Conservation (phyloP, 352 stramenopile genomes). For the Phytophthora sp. region DNA sequence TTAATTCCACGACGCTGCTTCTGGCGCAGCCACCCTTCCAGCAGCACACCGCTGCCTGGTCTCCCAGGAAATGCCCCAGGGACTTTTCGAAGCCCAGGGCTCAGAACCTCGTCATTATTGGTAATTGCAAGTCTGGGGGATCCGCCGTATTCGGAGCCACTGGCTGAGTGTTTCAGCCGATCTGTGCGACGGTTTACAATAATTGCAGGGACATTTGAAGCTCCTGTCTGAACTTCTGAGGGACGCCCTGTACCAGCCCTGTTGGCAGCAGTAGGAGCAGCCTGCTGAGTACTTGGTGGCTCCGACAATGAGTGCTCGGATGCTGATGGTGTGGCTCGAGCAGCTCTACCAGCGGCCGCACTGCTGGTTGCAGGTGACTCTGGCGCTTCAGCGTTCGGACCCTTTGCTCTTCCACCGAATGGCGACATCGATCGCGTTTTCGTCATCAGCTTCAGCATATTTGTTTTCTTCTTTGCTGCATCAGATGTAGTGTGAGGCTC, state of each 20-base stretch:
- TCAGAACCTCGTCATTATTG: slow-evolving; percentile 43
- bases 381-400: slow-evolving; percentile 1
- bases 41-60: slow-evolving; percentile 68
- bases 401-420: slow-evolving; percentile 48
- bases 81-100: slow-evolving; percentile 59
- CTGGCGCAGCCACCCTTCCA: slow-evolving; percentile 83
- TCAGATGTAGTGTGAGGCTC: slow-evolving; percentile 20
- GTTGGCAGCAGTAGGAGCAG: background rate
- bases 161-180: slow-evolving; percentile 55
- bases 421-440: slow-evolving; percentile 73
- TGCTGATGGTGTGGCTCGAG: slow-evolving; percentile 14
- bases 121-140: slow-evolving; percentile 28
- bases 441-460: slow-evolving; percentile 69
- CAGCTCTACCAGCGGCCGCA: slow-evolving; percentile 1
- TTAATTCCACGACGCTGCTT: slow-evolving; percentile 83
- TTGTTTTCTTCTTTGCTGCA: slow-evolving; percentile 46
- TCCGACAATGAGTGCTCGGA: slow-evolving; percentile 22
- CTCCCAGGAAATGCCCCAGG: slow-evolving; percentile 53
- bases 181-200: slow-evolving; percentile 57
- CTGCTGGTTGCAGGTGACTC: slow-evolving; percentile 3
- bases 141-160: slow-evolving; percentile 41
- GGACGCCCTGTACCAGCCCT: slow-evolving; percentile 6
- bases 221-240: slow-evolving; percentile 23
- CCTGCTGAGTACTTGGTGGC: background rate
- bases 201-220: slow-evolving; percentile 23